Base-by-base conservation (phyloP, 345 rosid genomes). In the Kandelia obovata region DNA sequence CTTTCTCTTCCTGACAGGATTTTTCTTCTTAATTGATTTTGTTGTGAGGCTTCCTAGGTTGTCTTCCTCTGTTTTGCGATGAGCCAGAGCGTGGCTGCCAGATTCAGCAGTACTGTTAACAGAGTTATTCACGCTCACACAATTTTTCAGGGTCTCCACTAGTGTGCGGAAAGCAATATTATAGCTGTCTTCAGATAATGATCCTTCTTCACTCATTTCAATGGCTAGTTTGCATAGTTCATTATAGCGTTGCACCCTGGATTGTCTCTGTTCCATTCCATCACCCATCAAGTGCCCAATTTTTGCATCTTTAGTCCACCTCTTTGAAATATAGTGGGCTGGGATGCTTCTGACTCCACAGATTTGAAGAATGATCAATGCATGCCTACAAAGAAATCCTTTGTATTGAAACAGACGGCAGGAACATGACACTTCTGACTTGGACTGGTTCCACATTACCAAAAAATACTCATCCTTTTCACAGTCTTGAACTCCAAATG, bases 21-120 rank as follows among this genome's bases (percentile, higher is more conserved):
- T 72, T 80, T 81, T 87, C 80, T 81, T 87, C 69, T 83, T 84
- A n/a, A 77, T 77, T 56, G 82, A 61, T 78, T 87, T 87, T 58
- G 75, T 66, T 37, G 73, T 43, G 1, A 70, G 37, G 69, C 68
- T 79, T 28, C 66, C 81, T 43, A 77, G 84, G 56, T 64, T 83
- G 68, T 76, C 83, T 73, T 72, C 80, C 35, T 81, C 86, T 32
- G 64, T 62, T 67, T 77, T 77, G 31, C 68, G 84, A 64, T 69
- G 65, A 53, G 65, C 68, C 51, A 65, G 73, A 66, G 75, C 53
- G 61, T 72, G 79, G 73, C 80, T 66, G 32, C 64, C 73, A 64
- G 83, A 73, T 59, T 83, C 87, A 20, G 70, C 23, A 39, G 58
- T 46, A 73, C 63, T 77, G 70, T 66, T 77, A 28, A 79, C 79